phyloP scores from a whole-genome alignment of 208 protist species.

The Jaenimonas drosophilae region DNA sequence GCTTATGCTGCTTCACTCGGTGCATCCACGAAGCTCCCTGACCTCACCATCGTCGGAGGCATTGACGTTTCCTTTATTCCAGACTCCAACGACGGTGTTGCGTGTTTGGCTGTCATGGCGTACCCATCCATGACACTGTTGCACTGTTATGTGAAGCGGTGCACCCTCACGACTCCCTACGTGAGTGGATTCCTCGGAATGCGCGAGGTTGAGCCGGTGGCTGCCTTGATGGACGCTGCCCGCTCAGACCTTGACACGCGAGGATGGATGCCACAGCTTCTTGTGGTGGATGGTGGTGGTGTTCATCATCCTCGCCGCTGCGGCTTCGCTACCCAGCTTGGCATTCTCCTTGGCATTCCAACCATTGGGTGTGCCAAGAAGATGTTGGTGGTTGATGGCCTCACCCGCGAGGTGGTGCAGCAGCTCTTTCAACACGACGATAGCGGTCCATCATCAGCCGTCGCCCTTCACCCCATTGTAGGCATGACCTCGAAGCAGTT shows the following conservation, averaged over 20 bases:
- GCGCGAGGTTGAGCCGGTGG: constrained; percentile 73
- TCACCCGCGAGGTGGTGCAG: constrained; percentile 38
- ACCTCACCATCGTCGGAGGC: constrained; percentile 38
- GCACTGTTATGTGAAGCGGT: constrained; percentile 38
- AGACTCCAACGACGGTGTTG: constrained; percentile 38
- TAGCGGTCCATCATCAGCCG: neutral
- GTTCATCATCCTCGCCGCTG: constrained; percentile 89
- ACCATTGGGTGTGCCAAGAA: constrained; percentile 92
- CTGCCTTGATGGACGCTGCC: constrained; percentile 26
- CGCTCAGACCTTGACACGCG: constrained; percentile 12
- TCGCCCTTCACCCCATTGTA: neutral
- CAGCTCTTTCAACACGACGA: constrained; percentile 7
- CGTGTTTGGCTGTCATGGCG: constrained; percentile 46
- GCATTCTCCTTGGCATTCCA: constrained; percentile 81
- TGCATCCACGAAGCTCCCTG: too few species aligned
- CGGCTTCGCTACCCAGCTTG: constrained; percentile 92
- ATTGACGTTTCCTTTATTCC: constrained; percentile 77
- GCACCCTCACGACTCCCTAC: constrained; percentile 79
- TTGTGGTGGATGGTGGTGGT: constrained; percentile 95
- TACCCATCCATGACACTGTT: constrained; percentile 45
- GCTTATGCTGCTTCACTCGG: too few species aligned
- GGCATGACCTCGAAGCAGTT: constrained; percentile 2
- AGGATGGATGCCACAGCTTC: constrained; percentile 55
- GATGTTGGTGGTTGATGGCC: constrained; percentile 79
- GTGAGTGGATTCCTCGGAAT: constrained; percentile 94